phyloP scores from a whole-genome alignment of 768 basidiomycete genomes.

The Phylloporus scabripes region DNA sequence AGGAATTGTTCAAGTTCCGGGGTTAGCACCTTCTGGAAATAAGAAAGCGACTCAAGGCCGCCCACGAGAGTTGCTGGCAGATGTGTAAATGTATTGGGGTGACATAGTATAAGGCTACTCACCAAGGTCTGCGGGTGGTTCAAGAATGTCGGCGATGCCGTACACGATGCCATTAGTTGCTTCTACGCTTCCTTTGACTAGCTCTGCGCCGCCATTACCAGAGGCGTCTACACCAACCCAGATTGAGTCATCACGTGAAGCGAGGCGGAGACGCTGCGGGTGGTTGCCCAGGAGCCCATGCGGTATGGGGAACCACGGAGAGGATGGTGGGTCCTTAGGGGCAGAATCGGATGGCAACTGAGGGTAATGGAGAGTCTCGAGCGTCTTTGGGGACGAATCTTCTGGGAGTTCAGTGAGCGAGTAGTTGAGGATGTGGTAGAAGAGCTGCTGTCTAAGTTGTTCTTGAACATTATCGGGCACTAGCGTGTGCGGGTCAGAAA shows the following conservation, averaged over 20 bases:
- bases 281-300: conserved; percentile 76
- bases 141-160: conserved; percentile 69
- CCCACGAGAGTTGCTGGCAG: conserved; percentile 54
- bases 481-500: conserved; percentile 25
- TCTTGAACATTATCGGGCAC: conserved; percentile 78
- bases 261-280: conserved; percentile 73
- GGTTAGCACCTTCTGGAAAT: conserved; percentile 69
- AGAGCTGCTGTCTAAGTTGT: conserved; percentile 80
- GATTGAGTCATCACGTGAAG: conserved; percentile 41
- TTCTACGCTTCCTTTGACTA: conserved; percentile 51
- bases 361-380: conserved; percentile 71
- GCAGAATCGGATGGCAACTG: conserved; percentile 51
- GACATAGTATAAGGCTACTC: conserved; percentile 22
- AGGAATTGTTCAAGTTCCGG: conserved; percentile 51
- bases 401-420: conserved; percentile 48
- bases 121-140: conserved; percentile 73
- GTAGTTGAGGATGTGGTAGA: conserved; percentile 91
- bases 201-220: conserved; percentile 66
- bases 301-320: conserved; percentile 83
- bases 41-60: conserved; percentile 57
- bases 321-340: conserved; percentile 59
- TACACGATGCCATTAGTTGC: conserved; percentile 75
- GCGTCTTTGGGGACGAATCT: conserved; percentile 33
- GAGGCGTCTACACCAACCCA: conserved; percentile 74
- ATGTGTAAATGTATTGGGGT: not conserved